Evolutionary conservation across 768 basidiomycete species (phyloP).

Genomic region (Lyophyllum decastes): DNA sequence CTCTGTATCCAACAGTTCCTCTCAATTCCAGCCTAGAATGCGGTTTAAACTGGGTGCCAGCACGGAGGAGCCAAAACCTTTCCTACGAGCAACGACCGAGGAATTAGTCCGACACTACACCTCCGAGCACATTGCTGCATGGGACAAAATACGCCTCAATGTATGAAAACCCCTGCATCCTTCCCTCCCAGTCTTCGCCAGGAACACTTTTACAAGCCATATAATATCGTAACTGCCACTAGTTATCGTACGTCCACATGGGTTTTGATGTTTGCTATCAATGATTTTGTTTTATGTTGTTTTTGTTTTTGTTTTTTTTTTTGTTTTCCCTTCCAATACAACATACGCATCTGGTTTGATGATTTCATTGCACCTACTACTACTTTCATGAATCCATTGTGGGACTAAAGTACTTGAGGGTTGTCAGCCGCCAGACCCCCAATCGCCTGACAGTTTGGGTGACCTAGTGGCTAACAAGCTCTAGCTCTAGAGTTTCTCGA

Average conservation of each 20-base stretch:
- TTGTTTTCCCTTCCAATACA: background rate
- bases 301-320: background rate
- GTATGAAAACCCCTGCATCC: slow-evolving; percentile 3
- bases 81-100: slow-evolving; percentile 39
- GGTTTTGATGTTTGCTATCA: background rate
- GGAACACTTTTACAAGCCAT: background rate
- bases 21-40: slow-evolving; percentile 25
- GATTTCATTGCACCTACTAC: no score
- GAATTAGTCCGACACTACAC: slow-evolving; percentile 50
- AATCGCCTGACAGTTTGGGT: background rate
- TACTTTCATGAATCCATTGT: background rate
- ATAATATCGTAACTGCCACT: slow-evolving; percentile 5
- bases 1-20: background rate
- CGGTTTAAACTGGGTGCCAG: slow-evolving; percentile 33
- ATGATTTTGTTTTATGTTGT: background rate
- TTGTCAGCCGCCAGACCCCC: background rate
- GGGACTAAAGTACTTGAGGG: background rate
- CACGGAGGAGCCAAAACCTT: slow-evolving; percentile 32
- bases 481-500: background rate
- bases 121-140: slow-evolving; percentile 48
- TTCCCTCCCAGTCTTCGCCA: background rate
- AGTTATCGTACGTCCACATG: background rate
- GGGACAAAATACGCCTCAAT: slow-evolving; percentile 40
- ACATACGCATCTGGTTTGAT: background rate
- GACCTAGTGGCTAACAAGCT: background rate